Conservation (phyloP, 345 rosid species). For the Citrus medica region DNA sequence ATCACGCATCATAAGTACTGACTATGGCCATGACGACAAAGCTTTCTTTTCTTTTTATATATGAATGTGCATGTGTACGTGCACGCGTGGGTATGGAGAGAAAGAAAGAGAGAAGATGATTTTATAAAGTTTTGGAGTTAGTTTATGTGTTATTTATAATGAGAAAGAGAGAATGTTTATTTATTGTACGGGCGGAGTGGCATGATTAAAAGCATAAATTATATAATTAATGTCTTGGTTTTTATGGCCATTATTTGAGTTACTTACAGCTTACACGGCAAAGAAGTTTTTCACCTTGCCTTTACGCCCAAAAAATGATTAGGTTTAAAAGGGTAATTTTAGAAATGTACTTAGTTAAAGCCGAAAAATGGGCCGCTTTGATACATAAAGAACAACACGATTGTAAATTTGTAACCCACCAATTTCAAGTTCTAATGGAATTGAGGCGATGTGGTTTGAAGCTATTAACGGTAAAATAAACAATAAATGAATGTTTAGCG, state of each 20-base stretch:
- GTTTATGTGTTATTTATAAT: not conserved
- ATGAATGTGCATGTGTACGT: slow-evolving; percentile 29
- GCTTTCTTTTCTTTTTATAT: not conserved
- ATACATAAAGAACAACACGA: not conserved
- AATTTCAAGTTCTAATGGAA: too few relatives aligned
- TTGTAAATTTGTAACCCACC: not conserved
- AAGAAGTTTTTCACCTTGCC: not conserved
- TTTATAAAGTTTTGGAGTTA: not conserved
- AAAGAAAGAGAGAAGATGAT: not conserved
- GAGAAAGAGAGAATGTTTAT: not conserved
- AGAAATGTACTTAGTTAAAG: not conserved
- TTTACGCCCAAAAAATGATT: not conserved
- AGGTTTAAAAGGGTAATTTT: not conserved
- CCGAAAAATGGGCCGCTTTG: slow-evolving; percentile 3
- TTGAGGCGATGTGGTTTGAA: too few relatives aligned
- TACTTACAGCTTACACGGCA: not conserved
- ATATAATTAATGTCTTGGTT: not conserved
- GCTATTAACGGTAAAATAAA: too few relatives aligned
- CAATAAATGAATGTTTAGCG: not conserved
- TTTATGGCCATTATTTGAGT: not conserved
- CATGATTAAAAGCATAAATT: not conserved
- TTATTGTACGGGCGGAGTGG: not conserved
- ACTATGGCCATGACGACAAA: not conserved
- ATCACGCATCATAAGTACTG: not conserved
- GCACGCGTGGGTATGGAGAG: slow-evolving; percentile 28